Percentiles rank a stretch among this genome's conserved stretches.
These are phyloP conservation scores for Albizia julibrissin DNA, from an alignment of 306 rosid genomes.

Conservation along the genomic window DNA sequence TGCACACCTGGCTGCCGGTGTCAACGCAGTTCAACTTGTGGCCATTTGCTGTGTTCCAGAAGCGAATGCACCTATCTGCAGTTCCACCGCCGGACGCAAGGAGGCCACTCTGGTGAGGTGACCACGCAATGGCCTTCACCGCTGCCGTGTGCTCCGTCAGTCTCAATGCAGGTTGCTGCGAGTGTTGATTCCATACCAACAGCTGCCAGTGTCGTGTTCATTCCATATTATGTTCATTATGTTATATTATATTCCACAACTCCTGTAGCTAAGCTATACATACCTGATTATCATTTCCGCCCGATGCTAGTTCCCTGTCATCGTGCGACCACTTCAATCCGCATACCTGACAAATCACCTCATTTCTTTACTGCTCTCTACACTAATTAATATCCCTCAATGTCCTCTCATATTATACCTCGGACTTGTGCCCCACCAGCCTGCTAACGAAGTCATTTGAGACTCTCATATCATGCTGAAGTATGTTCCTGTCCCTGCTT, in stretches of 20 bases:
- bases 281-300: constrained; percentile 99
- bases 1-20: constrained; percentile 99
- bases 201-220: constrained; percentile 53
- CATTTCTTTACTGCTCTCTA: neutral
- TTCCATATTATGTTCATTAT: neutral
- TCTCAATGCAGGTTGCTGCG: constrained; percentile 82
- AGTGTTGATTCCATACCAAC: constrained; percentile 94
- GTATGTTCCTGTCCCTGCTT: constrained; percentile 90
- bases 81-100: constrained; percentile 99
- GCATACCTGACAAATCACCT: constrained; percentile 29
- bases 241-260: no score
- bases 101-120: constrained; percentile 92
- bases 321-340: constrained; percentile 99
- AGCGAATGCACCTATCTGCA: constrained; percentile 95
- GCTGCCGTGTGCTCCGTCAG: constrained; percentile 97
- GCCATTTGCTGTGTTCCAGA: constrained; percentile 98
- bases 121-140: constrained; percentile 98
- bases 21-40: constrained; percentile 82
- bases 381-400: neutral
- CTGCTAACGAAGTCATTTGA: constrained; percentile 69
- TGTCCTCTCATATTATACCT: constrained; percentile 48
- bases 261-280: neutral
- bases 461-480: constrained; percentile 95
- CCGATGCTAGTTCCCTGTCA: constrained; percentile 98
- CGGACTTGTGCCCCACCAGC: constrained; percentile 97